These are phyloP conservation scores for Linnemannia elongata DNA, from an alignment of 192 early-diverging fungal genomes.

Conservation along the genomic window DNA sequence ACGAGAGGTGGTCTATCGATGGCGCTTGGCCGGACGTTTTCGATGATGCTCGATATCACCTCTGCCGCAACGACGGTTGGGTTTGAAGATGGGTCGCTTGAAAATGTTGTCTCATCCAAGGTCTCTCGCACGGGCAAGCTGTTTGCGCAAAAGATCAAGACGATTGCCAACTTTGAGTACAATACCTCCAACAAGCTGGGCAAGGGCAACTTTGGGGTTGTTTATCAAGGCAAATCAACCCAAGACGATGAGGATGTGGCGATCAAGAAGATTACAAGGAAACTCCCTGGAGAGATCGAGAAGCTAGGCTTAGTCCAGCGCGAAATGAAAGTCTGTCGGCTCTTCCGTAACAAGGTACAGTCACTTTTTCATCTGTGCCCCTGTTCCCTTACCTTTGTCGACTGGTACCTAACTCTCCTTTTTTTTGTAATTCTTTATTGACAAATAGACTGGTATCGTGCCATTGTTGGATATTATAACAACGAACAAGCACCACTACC, in stretches of 20 bases:
- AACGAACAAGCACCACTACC: slow-evolving; percentile 49
- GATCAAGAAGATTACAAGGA: slow-evolving; percentile 48
- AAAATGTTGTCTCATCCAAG: slow-evolving; percentile 29
- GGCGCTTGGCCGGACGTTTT: background rate
- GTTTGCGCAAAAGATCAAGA: slow-evolving; percentile 48
- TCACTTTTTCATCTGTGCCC: no score
- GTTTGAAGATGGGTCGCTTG: background rate
- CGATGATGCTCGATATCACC: slow-evolving; percentile 1
- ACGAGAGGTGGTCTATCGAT: background rate
- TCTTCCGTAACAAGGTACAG: slow-evolving; percentile 26
- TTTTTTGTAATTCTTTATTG: background rate
- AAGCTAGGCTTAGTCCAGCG: slow-evolving; percentile 46
- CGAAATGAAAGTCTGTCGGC: slow-evolving; percentile 42
- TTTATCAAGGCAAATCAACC: slow-evolving; percentile 41
- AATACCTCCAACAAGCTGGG: slow-evolving; percentile 44
- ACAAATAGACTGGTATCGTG: slow-evolving; percentile 23
- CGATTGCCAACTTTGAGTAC: slow-evolving; percentile 47
- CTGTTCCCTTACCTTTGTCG: no score
- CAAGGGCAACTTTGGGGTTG: slow-evolving; percentile 53
- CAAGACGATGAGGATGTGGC: slow-evolving; percentile 23
- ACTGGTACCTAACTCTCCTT: no score
- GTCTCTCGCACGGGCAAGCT: slow-evolving; percentile 37
- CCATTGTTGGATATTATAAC: slow-evolving; percentile 51
- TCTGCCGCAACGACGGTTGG: background rate
- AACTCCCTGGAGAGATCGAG: slow-evolving; percentile 48